A percentile compares a stretch with the other conserved stretches of the same genome.
Conservation (phyloP, 169 alveolate species). For the Eimeria praecox region DNA sequence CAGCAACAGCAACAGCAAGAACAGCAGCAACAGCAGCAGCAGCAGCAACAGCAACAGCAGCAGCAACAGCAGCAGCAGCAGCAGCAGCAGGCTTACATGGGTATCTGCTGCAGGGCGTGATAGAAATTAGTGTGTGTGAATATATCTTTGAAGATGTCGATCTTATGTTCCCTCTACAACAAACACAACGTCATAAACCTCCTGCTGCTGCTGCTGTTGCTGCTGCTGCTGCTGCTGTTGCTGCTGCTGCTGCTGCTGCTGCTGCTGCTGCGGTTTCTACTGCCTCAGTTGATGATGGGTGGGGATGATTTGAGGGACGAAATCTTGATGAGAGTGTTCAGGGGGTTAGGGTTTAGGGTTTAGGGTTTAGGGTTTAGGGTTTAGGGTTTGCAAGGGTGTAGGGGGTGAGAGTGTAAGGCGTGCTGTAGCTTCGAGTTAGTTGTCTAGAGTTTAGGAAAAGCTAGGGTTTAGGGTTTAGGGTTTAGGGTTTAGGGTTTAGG, state of each 20-base stretch:
- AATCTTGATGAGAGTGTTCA: too few species aligned
- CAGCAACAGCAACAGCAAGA: not conserved
- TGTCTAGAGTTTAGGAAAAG: not conserved
- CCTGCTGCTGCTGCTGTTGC: constrained; percentile 15
- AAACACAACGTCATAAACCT: too few species aligned
- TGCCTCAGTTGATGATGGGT: too few species aligned
- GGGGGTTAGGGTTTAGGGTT: too few species aligned
- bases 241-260: constrained; percentile 14
- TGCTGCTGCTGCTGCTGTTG: constrained; percentile 44
- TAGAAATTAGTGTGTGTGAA: not conserved
- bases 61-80: constrained; percentile 37
- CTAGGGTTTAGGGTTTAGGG: not conserved
- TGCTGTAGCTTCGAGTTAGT: too few species aligned
- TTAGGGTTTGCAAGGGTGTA: too few species aligned
- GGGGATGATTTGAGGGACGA: too few species aligned
- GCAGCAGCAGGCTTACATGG: constrained; percentile 20
- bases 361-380: too few species aligned
- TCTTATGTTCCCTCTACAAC: not conserved
- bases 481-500: constrained; percentile 40
- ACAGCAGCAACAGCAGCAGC: constrained; percentile 42
- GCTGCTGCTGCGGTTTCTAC: not conserved
- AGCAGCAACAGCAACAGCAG: constrained; percentile 8
- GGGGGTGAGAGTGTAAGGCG: too few species aligned
- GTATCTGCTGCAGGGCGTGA: not conserved
- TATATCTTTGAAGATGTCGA: not conserved